phyloP scores from a whole-genome alignment of 2,329 filamentous ascomycete genomes.

The Trichoderma polysporum region DNA sequence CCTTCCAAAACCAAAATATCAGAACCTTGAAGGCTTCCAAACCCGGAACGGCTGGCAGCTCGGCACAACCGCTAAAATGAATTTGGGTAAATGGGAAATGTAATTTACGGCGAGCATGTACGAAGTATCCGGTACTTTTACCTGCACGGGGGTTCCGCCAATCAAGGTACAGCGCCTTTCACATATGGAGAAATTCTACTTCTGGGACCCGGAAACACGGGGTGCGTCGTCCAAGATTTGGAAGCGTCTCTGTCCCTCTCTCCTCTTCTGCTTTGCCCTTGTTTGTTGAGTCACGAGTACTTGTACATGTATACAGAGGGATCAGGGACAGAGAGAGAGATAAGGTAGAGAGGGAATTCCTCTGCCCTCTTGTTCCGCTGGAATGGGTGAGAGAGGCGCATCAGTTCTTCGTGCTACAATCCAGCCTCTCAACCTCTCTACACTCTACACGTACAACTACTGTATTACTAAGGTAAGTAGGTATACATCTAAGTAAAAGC shows the following conservation, averaged over 20 bases:
- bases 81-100: neutral
- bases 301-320: too few species aligned
- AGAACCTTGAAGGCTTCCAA: neutral
- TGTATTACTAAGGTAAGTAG: too few species aligned
- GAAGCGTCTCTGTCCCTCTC: too few species aligned
- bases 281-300: neutral
- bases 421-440: too few species aligned
- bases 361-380: neutral
- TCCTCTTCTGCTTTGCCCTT: too few species aligned
- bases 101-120: neutral
- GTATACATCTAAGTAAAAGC: neutral
- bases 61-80: conserved; percentile 6
- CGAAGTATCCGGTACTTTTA: neutral
- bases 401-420: too few species aligned
- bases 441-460: too few species aligned
- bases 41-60: neutral
- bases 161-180: neutral
- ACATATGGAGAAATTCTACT: neutral
- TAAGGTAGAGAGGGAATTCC: neutral
- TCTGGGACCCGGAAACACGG: conserved; percentile 3
- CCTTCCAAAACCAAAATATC: neutral
- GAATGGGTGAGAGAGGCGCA: neutral
- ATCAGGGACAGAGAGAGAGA: neutral
- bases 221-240: neutral
- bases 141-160: neutral